Evolutionary conservation across 805 yeast species (phyloP).

Genomic region (Kuraishia ogatae): DNA sequence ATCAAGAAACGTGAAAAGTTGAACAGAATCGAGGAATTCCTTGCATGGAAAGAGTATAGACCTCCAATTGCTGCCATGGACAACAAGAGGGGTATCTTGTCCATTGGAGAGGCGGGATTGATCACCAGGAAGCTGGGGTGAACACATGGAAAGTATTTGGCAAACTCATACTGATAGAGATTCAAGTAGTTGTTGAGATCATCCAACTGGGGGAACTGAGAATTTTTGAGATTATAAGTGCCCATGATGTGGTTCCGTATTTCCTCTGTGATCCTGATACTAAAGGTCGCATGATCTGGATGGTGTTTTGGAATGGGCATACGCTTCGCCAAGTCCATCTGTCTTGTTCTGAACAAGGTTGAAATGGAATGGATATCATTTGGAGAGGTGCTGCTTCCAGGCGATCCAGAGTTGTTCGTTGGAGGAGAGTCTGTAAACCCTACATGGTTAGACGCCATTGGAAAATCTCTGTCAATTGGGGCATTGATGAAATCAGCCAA

Average conservation of each 20-base stretch:
- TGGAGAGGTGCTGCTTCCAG: slow-evolving; percentile 10
- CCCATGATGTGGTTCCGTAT: slow-evolving; percentile 45
- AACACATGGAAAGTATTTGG: slow-evolving; percentile 76
- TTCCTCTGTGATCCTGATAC: slow-evolving; percentile 37
- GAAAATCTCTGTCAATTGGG: slow-evolving; percentile 54
- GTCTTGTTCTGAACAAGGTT: slow-evolving; percentile 55
- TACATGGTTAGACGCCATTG: slow-evolving; percentile 41
- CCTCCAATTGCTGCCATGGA: slow-evolving; percentile 90
- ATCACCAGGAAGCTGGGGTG: slow-evolving; percentile 56
- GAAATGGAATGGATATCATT: slow-evolving; percentile 37
- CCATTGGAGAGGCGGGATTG: slow-evolving; percentile 30
- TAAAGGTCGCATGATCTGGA: slow-evolving; percentile 16
- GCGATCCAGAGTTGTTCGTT: slow-evolving; percentile 7
- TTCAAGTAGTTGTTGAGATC: slow-evolving; percentile 72
- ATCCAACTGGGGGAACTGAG: slow-evolving; percentile 64
- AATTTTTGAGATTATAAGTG: slow-evolving; percentile 41
- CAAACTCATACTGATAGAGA: slow-evolving; percentile 71
- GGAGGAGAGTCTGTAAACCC: slow-evolving; percentile 43
- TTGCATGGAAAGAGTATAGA: slow-evolving; percentile 69
- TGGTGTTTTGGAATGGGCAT: slow-evolving; percentile 20
- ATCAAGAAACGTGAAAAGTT: slow-evolving; percentile 60
- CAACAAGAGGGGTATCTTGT: slow-evolving; percentile 56
- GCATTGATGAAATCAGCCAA: slow-evolving; percentile 60
- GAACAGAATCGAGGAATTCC: slow-evolving; percentile 64
- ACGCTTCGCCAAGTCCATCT: slow-evolving; percentile 54